Evolutionary conservation across 306 rosid species (phyloP), one percentile per base, ranked within the genome.

Genomic region (Vicia sativa): DNA sequence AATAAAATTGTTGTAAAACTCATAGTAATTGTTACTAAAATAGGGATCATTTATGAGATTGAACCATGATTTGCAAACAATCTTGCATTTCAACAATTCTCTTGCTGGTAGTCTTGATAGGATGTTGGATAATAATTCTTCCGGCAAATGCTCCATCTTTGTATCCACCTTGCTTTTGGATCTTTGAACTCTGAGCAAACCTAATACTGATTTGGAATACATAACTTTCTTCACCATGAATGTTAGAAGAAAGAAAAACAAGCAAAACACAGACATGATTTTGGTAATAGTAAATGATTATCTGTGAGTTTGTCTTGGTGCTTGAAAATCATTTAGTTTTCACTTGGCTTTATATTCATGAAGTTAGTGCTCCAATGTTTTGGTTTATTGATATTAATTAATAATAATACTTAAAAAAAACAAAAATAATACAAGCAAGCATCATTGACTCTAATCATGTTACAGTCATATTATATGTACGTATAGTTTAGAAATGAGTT

Each of bases 1-100:
- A 44, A n/a, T 44, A 15, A 11, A 31, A n/a, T 12, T 39, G 64
- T 72, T 62, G 54, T 25, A 62, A 31, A 39, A 3, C 15, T 7
- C 28, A 50, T 62, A 62, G 45, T 72, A 14, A 62, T 52, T 62
- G 55, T 70, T 10, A 26, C 25, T 6, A 9, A 72, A 72, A 38
- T 50, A 13, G 39, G 77, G 56, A 29, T 72, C 43, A 0, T 64
- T 50, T 21, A 72, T 62, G 35, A 72, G 5, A 45, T 72, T 13
- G 14, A 62, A 52, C 70, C 70, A 72, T n/a, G 70, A 15, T 11
- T 72, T 72, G 63, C 56, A 50, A 11, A 72, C 64, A 2, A 15
- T 15, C 37, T 52, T 72, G 64, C 70, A 62, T 14, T 1, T 31
- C n/a, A 50, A 2, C 42, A 72, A 49, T 1, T 10, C 35, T 14